Conservation (phyloP, 805 yeast genomes). For the Candida railenensis region DNA sequence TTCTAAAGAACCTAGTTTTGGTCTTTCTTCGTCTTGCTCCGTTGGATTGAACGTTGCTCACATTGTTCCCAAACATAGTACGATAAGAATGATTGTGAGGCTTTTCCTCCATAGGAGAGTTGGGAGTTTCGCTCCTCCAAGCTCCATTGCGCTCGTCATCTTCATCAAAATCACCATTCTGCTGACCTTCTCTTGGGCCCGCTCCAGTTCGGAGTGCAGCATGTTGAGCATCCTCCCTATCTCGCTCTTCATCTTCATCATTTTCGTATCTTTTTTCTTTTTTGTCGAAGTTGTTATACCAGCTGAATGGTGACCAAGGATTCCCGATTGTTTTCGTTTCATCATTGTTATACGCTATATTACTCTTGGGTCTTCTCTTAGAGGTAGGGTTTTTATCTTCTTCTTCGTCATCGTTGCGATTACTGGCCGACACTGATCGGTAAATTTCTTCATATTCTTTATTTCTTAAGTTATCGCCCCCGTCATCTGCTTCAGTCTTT, state of each 20-base stretch:
- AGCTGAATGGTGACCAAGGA: slow-evolving; percentile 29
- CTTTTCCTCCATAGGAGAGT: not conserved
- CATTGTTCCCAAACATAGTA: not conserved
- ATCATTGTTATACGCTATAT: slow-evolving; percentile 5
- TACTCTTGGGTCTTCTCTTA: not conserved
- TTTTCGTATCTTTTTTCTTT: slow-evolving; percentile 29
- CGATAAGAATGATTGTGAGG: not conserved
- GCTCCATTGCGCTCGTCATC: not conserved
- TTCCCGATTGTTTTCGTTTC: slow-evolving; percentile 23
- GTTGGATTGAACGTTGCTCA: not conserved
- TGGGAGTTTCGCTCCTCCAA: no score
- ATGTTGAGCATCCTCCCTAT: slow-evolving; percentile 6
- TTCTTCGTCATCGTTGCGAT: not conserved
- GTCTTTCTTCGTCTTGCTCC: not conserved
- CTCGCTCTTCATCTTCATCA: slow-evolving; percentile 28
- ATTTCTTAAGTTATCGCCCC: slow-evolving; percentile 1
- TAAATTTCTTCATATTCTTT: slow-evolving; percentile 15
- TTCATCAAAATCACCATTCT: not conserved
- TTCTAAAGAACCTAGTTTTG: not conserved
- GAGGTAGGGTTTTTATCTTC: not conserved
- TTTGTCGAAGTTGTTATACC: slow-evolving; percentile 22
- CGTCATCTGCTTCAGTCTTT: not conserved
- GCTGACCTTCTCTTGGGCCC: not conserved
- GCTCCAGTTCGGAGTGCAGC: not conserved
- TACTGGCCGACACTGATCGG: slow-evolving; percentile 9